Evolutionary conservation across 768 basidiomycete species (phyloP), one percentile per base, ranked within the genome.

Genomic region (Auricularia sp.): DNA sequence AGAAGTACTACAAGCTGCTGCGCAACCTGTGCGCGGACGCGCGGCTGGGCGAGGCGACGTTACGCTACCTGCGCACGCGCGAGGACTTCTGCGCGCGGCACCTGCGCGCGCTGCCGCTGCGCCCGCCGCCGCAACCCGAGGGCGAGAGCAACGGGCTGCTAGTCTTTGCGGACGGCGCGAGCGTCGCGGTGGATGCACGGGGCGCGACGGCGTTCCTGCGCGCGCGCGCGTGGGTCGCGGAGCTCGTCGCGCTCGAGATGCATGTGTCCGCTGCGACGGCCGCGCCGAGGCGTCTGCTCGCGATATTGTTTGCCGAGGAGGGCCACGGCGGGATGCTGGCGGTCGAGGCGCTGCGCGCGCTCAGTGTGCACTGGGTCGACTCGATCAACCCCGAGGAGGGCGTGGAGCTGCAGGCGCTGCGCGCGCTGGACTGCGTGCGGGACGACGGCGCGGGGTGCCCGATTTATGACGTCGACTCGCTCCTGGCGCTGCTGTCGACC

Each of bases 81-180:
- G 90, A 96, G 73, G 87, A 94, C 70, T 98, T 94, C 77, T 93
- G 94, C 70, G 84, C 85, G 3, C 83, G 90, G 2, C 94, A 97
- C 71, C 81, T 96, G n/a, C 82, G 85, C 5, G 83, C 80, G 12
- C 80, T 95, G 35, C 90, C 93, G 1, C 83, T 87, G 29, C 29
- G 29, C 29, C 34, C 79, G 80, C 64, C 81, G 82, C 0, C 87
- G 90, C 0, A 73, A 80, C 34, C 77, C 6, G 64, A 77, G 0
- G 77, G 78, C 43, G 81, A 84, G 0, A 78, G 76, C 62, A 78
- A 77, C 58, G 79, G 88, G 34, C 83, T 87, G 61, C 81, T 90
- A 8, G 72, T 83, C 42, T 93, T 91, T 70, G 77, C 75, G 34
- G 91, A 95, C 68, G 89, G 89, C 3, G 81, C 84, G 18, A 81